Percentiles rank a stretch among this genome's conserved stretches.
phyloP scores from a whole-genome alignment of 371 early-diverging fungal species.

The Dinochytrium kinnereticum region DNA sequence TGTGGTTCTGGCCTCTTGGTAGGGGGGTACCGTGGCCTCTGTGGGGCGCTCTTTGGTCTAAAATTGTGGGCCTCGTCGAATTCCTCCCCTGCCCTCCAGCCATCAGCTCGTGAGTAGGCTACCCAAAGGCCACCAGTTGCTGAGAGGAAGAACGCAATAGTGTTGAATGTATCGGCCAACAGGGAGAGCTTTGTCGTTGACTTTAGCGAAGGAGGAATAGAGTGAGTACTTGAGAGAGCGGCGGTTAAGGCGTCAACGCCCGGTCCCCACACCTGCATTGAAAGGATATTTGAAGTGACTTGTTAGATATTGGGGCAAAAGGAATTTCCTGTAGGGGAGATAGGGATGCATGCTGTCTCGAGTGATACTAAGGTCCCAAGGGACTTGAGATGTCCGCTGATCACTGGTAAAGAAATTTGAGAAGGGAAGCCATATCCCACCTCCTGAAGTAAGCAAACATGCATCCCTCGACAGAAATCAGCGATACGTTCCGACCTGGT shows the following conservation, averaged over 20 bases:
- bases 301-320: no score
- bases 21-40: slow-evolving; percentile 28
- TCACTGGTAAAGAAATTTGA: neutral
- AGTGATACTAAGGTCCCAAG: no score
- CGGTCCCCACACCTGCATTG: slow-evolving; percentile 32
- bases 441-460: slow-evolving; percentile 32
- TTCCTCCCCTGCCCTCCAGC: slow-evolving; percentile 22
- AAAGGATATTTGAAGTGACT: neutral
- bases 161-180: slow-evolving; percentile 24
- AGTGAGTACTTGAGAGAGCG: slow-evolving; percentile 25
- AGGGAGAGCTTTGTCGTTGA: slow-evolving; percentile 25
- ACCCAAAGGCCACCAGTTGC: slow-evolving; percentile 34
- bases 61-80: neutral
- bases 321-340: neutral
- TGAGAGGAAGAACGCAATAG: slow-evolving; percentile 25
- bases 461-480: slow-evolving; percentile 32
- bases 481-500: slow-evolving; percentile 26
- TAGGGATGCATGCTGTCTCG: no score
- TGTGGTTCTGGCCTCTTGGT: slow-evolving; percentile 29
- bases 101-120: slow-evolving; percentile 25
- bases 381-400: no score
- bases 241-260: slow-evolving; percentile 29
- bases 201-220: slow-evolving; percentile 25
- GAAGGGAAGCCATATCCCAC: slow-evolving; percentile 1
- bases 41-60: neutral